These are phyloP conservation scores for Pythium vanterpoolii DNA, from an alignment of 352 stramenopile species.

Conservation along the genomic window DNA sequence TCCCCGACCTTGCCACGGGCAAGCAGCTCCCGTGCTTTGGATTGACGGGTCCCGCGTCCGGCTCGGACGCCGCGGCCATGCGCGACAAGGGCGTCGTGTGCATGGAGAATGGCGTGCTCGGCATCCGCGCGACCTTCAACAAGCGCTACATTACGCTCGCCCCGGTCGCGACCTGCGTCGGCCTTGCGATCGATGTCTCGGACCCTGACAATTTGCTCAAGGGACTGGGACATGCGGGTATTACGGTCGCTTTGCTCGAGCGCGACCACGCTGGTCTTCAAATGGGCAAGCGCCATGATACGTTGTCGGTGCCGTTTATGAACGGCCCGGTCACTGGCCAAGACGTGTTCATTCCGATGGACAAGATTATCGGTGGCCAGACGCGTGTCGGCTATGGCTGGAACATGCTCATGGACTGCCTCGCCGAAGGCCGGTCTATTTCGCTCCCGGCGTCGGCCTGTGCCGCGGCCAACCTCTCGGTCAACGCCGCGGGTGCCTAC, in stretches of 20 bases:
- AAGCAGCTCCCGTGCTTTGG: conserved; percentile 98
- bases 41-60: conserved; percentile 93
- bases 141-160: conserved; percentile 99
- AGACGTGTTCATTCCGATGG: conserved; percentile 98
- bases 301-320: conserved; percentile 96
- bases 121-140: conserved; percentile 95
- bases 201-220: conserved; percentile 95
- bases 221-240: conserved; percentile 91
- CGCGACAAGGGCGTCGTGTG: conserved; percentile 93
- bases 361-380: conserved; percentile 96
- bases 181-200: conserved; percentile 95
- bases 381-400: conserved; percentile 96
- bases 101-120: conserved; percentile 93
- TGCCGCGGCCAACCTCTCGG: conserved; percentile 87
- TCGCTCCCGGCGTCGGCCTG: conserved; percentile 95
- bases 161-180: conserved; percentile 95
- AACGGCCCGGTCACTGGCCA: conserved; percentile 96
- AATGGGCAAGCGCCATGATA: conserved; percentile 96
- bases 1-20: conserved; percentile 91
- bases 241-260: conserved; percentile 96
- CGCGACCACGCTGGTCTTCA: conserved; percentile 91
- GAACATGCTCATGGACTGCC: conserved; percentile 99
- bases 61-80: conserved; percentile 94
- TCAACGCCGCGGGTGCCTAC: conserved; percentile 95
- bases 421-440: conserved; percentile 96